Evolutionary conservation across 2,329 filamentous ascomycete species (phyloP).

Genomic region (Pseudopithomyces maydicus): DNA sequence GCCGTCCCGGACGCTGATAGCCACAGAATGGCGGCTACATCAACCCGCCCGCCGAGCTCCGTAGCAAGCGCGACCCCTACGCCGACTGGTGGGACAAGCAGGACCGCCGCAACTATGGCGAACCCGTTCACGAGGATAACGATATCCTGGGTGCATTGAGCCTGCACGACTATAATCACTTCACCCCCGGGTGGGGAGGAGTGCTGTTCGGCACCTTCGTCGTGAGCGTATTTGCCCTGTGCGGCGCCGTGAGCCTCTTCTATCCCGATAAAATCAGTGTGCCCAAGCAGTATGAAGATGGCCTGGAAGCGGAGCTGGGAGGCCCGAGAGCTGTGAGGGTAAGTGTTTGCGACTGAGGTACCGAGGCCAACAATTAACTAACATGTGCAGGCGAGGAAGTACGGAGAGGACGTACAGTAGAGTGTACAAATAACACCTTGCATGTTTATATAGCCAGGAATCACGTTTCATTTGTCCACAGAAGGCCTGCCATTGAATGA

Average conservation of each 20-base stretch:
- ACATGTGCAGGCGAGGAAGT: slow-evolving; percentile 18
- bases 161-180: slow-evolving; percentile 86
- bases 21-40: slow-evolving; percentile 82
- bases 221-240: slow-evolving; percentile 47
- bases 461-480: slow-evolving; percentile 5
- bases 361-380: neutral
- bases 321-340: slow-evolving; percentile 50
- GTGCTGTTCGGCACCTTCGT: slow-evolving; percentile 59
- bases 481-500: neutral
- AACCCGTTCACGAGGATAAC: slow-evolving; percentile 95
- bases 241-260: slow-evolving; percentile 43
- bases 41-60: slow-evolving; percentile 80
- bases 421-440: neutral
- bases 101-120: slow-evolving; percentile 94
- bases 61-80: slow-evolving; percentile 90
- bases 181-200: slow-evolving; percentile 71
- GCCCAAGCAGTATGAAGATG: slow-evolving; percentile 53
- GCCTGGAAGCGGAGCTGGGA: slow-evolving; percentile 55
- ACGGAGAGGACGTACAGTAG: slow-evolving; percentile 20
- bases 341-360: slow-evolving; percentile 19
- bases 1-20: slow-evolving; percentile 16
- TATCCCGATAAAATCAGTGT: slow-evolving; percentile 55
- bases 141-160: slow-evolving; percentile 91
- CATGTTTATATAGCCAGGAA: slow-evolving; percentile 8
- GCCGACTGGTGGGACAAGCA: slow-evolving; percentile 97